Base-by-base conservation (phyloP, 331 rosid species). In the Prunus yedoensis region DNA sequence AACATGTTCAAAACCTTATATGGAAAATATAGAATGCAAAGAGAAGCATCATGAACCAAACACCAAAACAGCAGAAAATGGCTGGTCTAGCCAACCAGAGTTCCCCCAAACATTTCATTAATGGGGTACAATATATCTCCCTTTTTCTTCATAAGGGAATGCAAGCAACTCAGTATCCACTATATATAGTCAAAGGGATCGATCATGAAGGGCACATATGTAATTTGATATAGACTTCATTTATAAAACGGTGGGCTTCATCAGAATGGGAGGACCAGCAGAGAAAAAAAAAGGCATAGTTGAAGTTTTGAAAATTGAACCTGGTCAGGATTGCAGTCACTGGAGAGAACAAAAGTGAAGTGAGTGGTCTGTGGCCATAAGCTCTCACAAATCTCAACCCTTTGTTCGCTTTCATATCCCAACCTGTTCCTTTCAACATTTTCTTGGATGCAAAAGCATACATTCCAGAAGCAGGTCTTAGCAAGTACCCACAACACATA, bases 21-120 rank as follows among this genome's bases (percentile, higher is more conserved):
- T 60, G 43, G 43, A 38, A 38, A 38, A 38, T 9, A 38, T 38
- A 38, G 9, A 38, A 38, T 38, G 43, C 9, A 38, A 2, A 38
- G 43, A 38, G 20, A 23, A 53, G 6, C 20, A 53, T 53, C 9
- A 52, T 52, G 57, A 52, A 52, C 10, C 21, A 52, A 52, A 53
- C 43, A 6, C 18, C 58, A 17, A 53, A 53, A 18, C 23, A 53
- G 8, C 58, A 53, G 23, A 52, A 52, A 16, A 52, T 20, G 9
- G 58, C 58, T 52, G 58, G n/a, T 52, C 58, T 52, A 52, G 58
- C 58, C 21, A 52, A 17, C 57, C 21, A 5, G 43, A 49, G 63
- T 68, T 68, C 69, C 75, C 75, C 10, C 45, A 58, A 77, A 47
- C 80, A 77, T 63, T 77, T 77, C 74, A 56, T 38, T 76, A 20